Evolutionary conservation across 163 green algal species (phyloP).

Genomic region (Chlamydomonas reinhardtii): DNA sequence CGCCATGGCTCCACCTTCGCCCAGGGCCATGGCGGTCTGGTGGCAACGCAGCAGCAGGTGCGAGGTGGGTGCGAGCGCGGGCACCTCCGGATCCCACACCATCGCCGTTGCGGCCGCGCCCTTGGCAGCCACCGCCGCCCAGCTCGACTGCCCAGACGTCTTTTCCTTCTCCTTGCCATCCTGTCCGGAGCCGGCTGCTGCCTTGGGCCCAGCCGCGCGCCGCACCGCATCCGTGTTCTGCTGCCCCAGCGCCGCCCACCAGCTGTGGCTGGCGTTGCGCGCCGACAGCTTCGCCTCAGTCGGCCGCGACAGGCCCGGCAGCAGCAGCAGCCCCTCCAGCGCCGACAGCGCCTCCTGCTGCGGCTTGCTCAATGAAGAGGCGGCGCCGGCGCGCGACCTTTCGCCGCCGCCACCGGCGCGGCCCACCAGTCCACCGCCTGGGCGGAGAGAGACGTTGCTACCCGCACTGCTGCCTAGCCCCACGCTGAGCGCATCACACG

Average conservation of each 20-base stretch:
- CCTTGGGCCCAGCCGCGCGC: background rate
- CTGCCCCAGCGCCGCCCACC: constrained; percentile 11
- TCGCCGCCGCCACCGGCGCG: too few species aligned
- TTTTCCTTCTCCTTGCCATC: too few species aligned
- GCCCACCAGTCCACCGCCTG: too few species aligned
- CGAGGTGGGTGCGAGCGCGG: background rate
- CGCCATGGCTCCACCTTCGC: background rate
- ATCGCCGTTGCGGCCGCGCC: background rate
- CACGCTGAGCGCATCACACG: too few species aligned
- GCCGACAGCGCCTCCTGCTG: constrained; percentile 13
- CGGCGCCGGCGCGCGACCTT: background rate
- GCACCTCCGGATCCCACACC: background rate
- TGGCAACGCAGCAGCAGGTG: background rate
- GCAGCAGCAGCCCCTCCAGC: constrained; percentile 8
- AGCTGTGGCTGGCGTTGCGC: constrained; percentile 8
- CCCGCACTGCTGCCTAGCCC: too few species aligned
- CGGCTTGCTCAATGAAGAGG: background rate
- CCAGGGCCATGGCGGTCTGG: background rate
- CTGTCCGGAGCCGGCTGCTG: background rate
- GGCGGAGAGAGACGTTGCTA: too few species aligned
- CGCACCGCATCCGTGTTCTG: constrained; percentile 2
- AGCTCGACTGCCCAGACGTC: too few species aligned
- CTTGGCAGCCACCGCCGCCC: background rate
- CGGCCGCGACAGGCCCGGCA: constrained; percentile 10
- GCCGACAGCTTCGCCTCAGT: background rate